Percentiles rank a stretch among this genome's conserved stretches.
These are phyloP conservation scores for Cordyceps tenuipes DNA, from an alignment of 2,329 filamentous ascomycete genomes.

Conservation along the genomic window DNA sequence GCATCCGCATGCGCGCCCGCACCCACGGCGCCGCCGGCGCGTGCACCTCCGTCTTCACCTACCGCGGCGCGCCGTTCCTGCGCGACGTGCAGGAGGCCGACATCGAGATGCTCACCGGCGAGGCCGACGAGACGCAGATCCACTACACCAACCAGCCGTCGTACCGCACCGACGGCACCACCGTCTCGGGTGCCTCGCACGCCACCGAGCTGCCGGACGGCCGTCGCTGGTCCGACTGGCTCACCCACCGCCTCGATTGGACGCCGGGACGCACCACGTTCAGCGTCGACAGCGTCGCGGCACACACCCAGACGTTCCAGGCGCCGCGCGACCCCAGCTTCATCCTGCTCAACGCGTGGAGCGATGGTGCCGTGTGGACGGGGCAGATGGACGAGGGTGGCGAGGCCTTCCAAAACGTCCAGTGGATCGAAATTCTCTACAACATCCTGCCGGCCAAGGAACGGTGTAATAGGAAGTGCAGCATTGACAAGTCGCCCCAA, in stretches of 20 bases:
- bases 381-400: slow-evolving; percentile 43
- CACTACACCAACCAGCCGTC: slow-evolving; percentile 54
- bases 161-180: slow-evolving; percentile 33
- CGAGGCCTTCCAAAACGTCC: slow-evolving; percentile 46
- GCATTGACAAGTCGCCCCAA: slow-evolving; percentile 29
- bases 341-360: slow-evolving; percentile 51
- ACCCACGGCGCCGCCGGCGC: slow-evolving; percentile 37
- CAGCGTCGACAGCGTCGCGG: slow-evolving; percentile 41
- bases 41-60: slow-evolving; percentile 45
- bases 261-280: slow-evolving; percentile 42
- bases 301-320: slow-evolving; percentile 43
- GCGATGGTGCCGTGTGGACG: slow-evolving; percentile 48
- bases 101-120: slow-evolving; percentile 41
- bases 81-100: slow-evolving; percentile 39
- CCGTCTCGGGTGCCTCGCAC: slow-evolving; percentile 35
- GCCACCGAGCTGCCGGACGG: slow-evolving; percentile 35
- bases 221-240: slow-evolving; percentile 43
- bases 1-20: slow-evolving; percentile 39
- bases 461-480: slow-evolving; percentile 29
- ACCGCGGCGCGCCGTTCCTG: slow-evolving; percentile 26
- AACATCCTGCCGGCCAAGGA: slow-evolving; percentile 20
- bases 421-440: slow-evolving; percentile 53
- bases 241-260: slow-evolving; percentile 52
- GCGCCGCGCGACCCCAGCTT: slow-evolving; percentile 42
- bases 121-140: slow-evolving; percentile 28